A percentile compares a stretch with the other conserved stretches of the same genome.
These are phyloP conservation scores for Solanum chmielewskii DNA, from an alignment of 257 asterid genomes.

Conservation along the genomic window DNA sequence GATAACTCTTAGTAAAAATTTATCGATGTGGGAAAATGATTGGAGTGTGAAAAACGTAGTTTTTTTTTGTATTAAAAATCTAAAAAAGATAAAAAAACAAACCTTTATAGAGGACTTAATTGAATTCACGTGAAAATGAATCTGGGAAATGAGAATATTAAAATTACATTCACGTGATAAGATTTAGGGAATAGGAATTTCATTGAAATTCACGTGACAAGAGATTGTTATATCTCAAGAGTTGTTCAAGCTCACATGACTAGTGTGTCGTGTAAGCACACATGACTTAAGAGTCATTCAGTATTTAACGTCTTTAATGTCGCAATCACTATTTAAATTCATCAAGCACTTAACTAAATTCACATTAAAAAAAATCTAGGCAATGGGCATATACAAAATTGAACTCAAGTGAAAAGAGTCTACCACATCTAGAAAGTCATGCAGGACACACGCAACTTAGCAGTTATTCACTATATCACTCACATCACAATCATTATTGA, in stretches of 20 bases:
- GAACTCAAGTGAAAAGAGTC: background rate
- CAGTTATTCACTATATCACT: too few species aligned
- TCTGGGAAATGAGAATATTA: background rate
- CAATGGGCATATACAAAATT: too few species aligned
- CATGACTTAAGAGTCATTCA: background rate
- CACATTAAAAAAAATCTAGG: background rate
- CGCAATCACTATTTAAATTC: background rate
- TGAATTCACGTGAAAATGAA: background rate
- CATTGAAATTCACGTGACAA: background rate
- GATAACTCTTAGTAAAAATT: background rate
- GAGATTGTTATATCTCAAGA: background rate
- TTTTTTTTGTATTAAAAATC: background rate
- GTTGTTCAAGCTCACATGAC: background rate
- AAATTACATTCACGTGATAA: background rate
- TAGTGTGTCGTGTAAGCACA: background rate
- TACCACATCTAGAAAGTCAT: background rate
- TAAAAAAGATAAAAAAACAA: background rate
- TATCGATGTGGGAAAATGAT: background rate
- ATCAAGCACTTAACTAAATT: background rate
- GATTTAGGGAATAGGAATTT: background rate
- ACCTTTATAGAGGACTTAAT: background rate
- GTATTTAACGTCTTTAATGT: too few species aligned
- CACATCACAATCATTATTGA: background rate
- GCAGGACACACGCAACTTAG: background rate
- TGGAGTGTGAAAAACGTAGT: background rate